Evolutionary conservation across 768 basidiomycete species (phyloP).

Genomic region (Boletus tylopilopsis): DNA sequence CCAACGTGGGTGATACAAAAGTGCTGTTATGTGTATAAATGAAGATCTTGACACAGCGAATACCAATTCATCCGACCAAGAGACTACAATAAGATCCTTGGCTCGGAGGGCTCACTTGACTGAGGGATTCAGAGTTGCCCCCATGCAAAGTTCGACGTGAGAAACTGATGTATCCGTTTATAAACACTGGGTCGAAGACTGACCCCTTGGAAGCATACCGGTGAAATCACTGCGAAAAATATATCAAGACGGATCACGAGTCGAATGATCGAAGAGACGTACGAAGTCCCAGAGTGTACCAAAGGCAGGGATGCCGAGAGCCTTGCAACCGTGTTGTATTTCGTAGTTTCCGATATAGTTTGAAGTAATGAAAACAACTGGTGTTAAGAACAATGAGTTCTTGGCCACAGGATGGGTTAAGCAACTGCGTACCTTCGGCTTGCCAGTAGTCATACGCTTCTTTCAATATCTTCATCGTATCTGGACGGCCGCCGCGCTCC

Average conservation of each 20-base stretch:
- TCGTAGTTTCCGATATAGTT: conserved; percentile 76
- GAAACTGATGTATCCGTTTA: conserved; percentile 1
- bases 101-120: conserved; percentile 3
- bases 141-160: conserved; percentile 5
- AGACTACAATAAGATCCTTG: neutral
- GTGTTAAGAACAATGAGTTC: neutral
- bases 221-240: conserved; percentile 22
- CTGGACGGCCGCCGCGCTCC: conserved; percentile 67
- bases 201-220: neutral
- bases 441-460: conserved; percentile 66
- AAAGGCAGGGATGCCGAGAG: conserved; percentile 61
- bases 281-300: conserved; percentile 73
- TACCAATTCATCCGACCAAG: conserved; percentile 2
- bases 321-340: conserved; percentile 76
- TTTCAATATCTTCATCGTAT: conserved; percentile 71
- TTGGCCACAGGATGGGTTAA: neutral
- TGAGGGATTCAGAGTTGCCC: neutral
- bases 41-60: conserved; percentile 1
- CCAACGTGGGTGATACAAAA: neutral
- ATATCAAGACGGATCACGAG: neutral
- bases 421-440: conserved; percentile 52
- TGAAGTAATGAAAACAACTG: conserved; percentile 82
- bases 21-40: neutral
- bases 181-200: neutral
- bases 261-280: conserved; percentile 14